These are phyloP conservation scores for Pichia sp. DNA, from an alignment of 1,139 yeast species.

Conservation along the genomic window DNA sequence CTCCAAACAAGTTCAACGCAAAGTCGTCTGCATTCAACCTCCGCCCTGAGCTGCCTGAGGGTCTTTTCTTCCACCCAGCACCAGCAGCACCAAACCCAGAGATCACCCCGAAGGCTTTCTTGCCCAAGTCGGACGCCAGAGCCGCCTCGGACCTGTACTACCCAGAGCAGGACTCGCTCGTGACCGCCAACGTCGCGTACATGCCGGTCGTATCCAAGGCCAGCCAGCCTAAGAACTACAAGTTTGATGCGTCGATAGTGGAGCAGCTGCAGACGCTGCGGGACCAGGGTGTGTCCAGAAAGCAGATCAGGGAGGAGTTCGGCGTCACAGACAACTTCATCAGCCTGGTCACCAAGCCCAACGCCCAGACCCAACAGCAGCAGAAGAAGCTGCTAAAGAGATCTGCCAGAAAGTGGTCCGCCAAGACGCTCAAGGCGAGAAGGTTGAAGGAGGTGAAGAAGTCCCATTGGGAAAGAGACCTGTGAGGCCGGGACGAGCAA, in stretches of 20 bases:
- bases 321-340: slow-evolving; percentile 52
- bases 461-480: slow-evolving; percentile 27
- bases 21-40: slow-evolving; percentile 35
- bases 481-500: slow-evolving; percentile 4
- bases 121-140: slow-evolving; percentile 64
- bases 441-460: slow-evolving; percentile 22
- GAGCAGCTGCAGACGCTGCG: slow-evolving; percentile 61
- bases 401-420: slow-evolving; percentile 48
- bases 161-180: slow-evolving; percentile 29
- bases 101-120: slow-evolving; percentile 65
- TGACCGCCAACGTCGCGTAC: slow-evolving; percentile 41
- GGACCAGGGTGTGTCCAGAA: slow-evolving; percentile 52
- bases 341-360: slow-evolving; percentile 42
- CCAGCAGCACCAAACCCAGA: slow-evolving; percentile 40
- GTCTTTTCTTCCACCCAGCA: slow-evolving; percentile 43
- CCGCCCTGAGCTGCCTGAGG: slow-evolving; percentile 35
- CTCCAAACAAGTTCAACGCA: slow-evolving; percentile 34
- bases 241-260: slow-evolving; percentile 58
- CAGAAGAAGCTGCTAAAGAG: slow-evolving; percentile 31
- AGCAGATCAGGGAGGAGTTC: slow-evolving; percentile 62
- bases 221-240: slow-evolving; percentile 44
- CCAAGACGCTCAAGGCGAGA: slow-evolving; percentile 34
- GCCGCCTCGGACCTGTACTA: slow-evolving; percentile 35
- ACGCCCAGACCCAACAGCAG: slow-evolving; percentile 30
- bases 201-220: slow-evolving; percentile 46